A percentile compares a stretch with the other conserved stretches of the same genome.
These are phyloP conservation scores for Fusarium buharicum DNA, from an alignment of 2,329 filamentous ascomycete species.

Conservation along the genomic window DNA sequence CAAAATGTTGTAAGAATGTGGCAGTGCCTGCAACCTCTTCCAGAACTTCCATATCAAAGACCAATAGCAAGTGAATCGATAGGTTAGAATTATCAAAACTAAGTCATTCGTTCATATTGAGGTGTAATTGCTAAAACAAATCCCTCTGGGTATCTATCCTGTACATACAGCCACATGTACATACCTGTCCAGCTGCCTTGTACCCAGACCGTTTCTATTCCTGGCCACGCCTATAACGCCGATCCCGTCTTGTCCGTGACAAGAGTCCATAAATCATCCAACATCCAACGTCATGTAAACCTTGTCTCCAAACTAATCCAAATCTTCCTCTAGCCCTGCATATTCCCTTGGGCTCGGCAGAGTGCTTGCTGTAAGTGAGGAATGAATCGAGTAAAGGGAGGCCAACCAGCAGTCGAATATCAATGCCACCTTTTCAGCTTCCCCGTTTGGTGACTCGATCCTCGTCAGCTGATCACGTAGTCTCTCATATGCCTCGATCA, in stretches of 20 bases:
- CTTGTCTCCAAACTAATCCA: conserved; percentile 34
- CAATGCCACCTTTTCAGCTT: conserved; percentile 44
- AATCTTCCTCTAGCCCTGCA: conserved; percentile 42
- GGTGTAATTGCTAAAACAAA: conserved; percentile 5
- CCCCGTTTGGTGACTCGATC: conserved; percentile 49
- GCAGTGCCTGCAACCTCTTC: conserved; percentile 15
- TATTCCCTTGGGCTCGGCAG: conserved; percentile 46
- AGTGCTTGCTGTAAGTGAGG: conserved; percentile 40
- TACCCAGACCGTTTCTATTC: conserved; percentile 19
- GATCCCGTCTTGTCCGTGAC: conserved; percentile 16
- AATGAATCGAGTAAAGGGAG: conserved; percentile 60
- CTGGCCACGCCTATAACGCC: conserved; percentile 34
- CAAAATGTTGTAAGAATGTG: conserved; percentile 7
- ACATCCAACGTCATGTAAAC: conserved; percentile 13
- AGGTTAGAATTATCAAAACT: background rate
- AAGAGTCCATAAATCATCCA: conserved; percentile 3
- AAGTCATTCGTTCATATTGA: background rate
- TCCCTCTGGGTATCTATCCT: conserved; percentile 30
- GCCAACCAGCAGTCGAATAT: conserved; percentile 64
- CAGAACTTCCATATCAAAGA: background rate
- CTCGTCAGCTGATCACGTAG: conserved; percentile 58
- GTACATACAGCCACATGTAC: conserved; percentile 22
- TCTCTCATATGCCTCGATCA: conserved; percentile 69
- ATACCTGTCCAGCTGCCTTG: conserved; percentile 22
- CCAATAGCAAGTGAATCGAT: background rate